Evolutionary conservation across 495 filamentous ascomycete genomes (phyloP).

Genomic region (Daldinia concentrica): DNA sequence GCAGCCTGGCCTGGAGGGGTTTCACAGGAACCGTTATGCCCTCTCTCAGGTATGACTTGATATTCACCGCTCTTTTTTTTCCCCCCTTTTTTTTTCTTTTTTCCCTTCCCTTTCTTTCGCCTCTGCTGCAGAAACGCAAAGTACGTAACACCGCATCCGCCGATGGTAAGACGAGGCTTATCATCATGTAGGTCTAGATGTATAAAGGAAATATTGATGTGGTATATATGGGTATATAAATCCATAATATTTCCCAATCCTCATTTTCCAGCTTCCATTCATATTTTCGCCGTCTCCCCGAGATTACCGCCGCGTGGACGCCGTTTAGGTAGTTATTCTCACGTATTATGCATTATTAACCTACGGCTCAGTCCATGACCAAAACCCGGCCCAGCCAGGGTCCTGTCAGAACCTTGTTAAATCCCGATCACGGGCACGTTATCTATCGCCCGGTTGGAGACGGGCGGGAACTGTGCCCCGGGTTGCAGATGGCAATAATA

Average conservation of each 20-base stretch:
- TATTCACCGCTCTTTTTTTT: constrained; percentile 11
- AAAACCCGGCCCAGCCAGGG: not conserved
- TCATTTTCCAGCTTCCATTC: not conserved
- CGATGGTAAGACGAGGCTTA: no score
- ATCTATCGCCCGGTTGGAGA: not conserved
- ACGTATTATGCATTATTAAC: not conserved
- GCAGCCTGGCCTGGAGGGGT: not conserved
- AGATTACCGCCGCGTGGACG: not conserved
- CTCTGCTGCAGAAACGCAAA: no score
- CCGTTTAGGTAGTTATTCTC: not conserved
- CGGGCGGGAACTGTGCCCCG: not conserved
- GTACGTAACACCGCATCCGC: no score
- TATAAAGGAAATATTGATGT: not conserved
- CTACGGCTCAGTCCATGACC: not conserved
- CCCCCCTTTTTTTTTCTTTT: no score
- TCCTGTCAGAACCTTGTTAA: constrained; percentile 12
- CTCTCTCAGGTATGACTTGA: not conserved
- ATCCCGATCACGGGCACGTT: not conserved
- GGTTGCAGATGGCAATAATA: not conserved
- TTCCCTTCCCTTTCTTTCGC: no score
- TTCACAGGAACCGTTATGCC: no score
- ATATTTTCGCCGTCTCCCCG: not conserved
- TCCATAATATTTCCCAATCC: not conserved
- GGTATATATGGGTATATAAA: not conserved
- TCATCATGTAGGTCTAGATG: no score